Base-by-base conservation (phyloP, 2,329 filamentous ascomycete genomes). In the Teratosphaeria epicoccoides region DNA sequence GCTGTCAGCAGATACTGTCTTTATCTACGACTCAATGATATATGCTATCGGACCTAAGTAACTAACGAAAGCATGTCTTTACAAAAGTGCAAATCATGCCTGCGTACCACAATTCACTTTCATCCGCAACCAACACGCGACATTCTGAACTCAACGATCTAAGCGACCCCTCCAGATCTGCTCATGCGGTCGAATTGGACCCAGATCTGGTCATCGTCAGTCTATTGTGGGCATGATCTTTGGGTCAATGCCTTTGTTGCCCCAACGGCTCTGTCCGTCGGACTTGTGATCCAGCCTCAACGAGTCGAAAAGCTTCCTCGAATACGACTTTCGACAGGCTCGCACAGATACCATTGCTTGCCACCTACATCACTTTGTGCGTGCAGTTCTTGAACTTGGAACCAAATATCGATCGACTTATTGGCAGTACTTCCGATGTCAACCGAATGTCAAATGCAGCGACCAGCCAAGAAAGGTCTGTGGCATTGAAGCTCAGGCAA, bases 111-210 rank as follows among this genome's bases (percentile, higher is more conserved):
- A n/a, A n/a, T n/a, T n/a, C n/a, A n/a, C n/a, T n/a, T n/a, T n/a
- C n/a, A n/a, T n/a, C n/a, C n/a, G n/a, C n/a, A n/a, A n/a, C n/a
- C n/a, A n/a, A n/a, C n/a, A n/a, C n/a, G n/a, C n/a, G n/a, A n/a
- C n/a, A n/a, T n/a, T n/a, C n/a, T n/a, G n/a, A n/a, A n/a, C n/a
- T n/a, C n/a, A n/a, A n/a, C n/a, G n/a, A n/a, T n/a, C n/a, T n/a
- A n/a, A n/a, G 22, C 49, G 48, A 40, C 55, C 56, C 17, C 24
- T 29, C 54, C 56, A 57, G 10, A 49, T 59, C 29, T 50, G 54
- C 45, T 54, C 37, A n/a, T 43, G 40, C 24, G 54, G 46, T 6
- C 49, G 45, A n/a, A 37, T 53, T 9, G 57, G 55, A 24, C 57
- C 55, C 2, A 57, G 55, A 45, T 59, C 47, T 49, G 24, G 4